Evolutionary conservation across 352 stramenopile genomes (phyloP), one percentile per base, ranked within the genome.

Genomic region (Phytophthora pinifolia): DNA sequence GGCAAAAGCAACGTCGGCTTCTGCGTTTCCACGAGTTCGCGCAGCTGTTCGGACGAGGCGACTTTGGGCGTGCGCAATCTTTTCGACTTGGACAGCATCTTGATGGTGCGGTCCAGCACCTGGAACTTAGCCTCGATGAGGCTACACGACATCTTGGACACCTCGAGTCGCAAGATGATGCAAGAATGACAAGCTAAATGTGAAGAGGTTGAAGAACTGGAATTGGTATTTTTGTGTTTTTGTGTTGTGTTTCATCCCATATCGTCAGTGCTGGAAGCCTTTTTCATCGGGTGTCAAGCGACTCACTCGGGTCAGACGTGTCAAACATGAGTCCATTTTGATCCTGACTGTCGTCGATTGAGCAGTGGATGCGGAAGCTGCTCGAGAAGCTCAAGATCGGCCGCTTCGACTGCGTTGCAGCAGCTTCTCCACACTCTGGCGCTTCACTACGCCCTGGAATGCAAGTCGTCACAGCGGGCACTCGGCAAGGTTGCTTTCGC

Each of bases 91-190:
- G 61, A 65, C 37, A 88, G 46, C 35, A 74, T 46, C 32, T 71
- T 73, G 39, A 83, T 86, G 6, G 70, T 76, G 20, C 59, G 62
- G 18, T 88, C 78, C 27, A 88, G 49, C 18, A 70, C 61, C 51
- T 80, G 73, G 55, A 86, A 88, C 50, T 86, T 86, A 35, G 73
- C 74, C 50, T 88, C 78, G 32, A 88, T 79, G 39, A 86, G 72
- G 37, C 69, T 76, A 8, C 65, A 83, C 17, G 78, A 88, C 78
- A 88, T 86, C 7, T 22, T 57, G 22, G n/a, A 38, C 15, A 29
- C 35, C 25, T 6, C 39, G n/a, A 12, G 12, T 44, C 20, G 38
- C 53, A 34, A 30, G 6, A 37, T 25, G 2, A 32, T 30, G 6
- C 33, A 25, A 32, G 30, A n/a, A 54, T 42, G 42, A 27, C 22